Evolutionary conservation across 139 green algal genomes (phyloP), one percentile per base, ranked within the genome.

Genomic region (Gonium pectorale): DNA sequence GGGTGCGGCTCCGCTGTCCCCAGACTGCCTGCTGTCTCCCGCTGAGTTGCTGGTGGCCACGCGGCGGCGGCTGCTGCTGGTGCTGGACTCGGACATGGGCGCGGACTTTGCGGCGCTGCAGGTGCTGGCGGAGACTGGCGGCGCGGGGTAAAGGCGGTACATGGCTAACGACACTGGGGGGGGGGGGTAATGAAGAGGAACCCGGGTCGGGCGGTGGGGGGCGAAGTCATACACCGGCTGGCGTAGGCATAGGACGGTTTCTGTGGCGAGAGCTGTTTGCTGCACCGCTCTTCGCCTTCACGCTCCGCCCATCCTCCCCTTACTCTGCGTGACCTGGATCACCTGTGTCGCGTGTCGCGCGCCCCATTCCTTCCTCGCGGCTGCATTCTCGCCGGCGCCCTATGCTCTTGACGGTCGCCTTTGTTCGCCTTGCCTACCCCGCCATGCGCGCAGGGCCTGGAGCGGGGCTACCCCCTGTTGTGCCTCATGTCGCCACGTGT

Each of bases 31-130:
- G 33, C 70, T 95, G n/a, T 43, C 79, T 33, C 89, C 92, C 2
- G 79, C 89, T 66, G 93, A 95, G 71, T 77, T 95, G 56, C 63
- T 95, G 63, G 86, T 87, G 51, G 72, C 90, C 52, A 94, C 89
- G 17, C 87, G 90, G 38, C 78, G 89, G 33, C 91, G 80, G 38
- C 71, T 95, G 56, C 83, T 96, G 69, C 86, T 96, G 63, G 88
- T 96, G 11, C 73, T 94, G 26, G 92, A 96, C 83, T 86, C 68
- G 21, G 87, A 95, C 67, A 68, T 72, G 56, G 70, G 72, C 27
- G n/a, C 24, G 8, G 67, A 86, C 29, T 69, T 75, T 15, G 74
- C 56, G 24, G 7, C 46, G 54, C 74, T 66, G 26, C 64, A 51
- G 40, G 63, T 70, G 24, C 37, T 35, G 56, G 22, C 19, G 6